Percentiles rank a stretch among this genome's conserved stretches.
Conservation (phyloP, 2,329 filamentous ascomycete species). For the Shiraia bambusicola region DNA sequence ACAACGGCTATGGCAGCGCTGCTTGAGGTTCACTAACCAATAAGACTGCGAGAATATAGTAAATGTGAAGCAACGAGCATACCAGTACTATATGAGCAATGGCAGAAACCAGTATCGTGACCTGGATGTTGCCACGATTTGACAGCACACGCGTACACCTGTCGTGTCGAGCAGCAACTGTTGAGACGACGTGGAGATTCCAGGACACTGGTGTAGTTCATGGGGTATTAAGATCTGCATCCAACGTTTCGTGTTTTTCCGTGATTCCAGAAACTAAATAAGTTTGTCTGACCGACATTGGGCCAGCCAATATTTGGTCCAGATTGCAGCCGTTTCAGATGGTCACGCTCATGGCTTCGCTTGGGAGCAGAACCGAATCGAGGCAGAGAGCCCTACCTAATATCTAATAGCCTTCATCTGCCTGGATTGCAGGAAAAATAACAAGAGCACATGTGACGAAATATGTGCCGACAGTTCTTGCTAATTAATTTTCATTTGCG, state of each 20-base stretch:
- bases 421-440: conserved; percentile 4
- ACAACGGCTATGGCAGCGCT: conserved; percentile 17
- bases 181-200: conserved; percentile 12
- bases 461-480: conserved; percentile 12
- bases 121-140: background rate
- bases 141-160: background rate
- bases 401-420: conserved; percentile 14
- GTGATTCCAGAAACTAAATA: conserved; percentile 3
- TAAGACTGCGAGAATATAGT: conserved; percentile 6
- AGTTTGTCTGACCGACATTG: background rate
- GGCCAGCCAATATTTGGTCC: conserved; percentile 1
- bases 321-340: conserved; percentile 13
- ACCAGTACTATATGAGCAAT: conserved; percentile 1
- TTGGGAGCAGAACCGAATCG: conserved; percentile 1
- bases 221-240: conserved; percentile 11
- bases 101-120: background rate
- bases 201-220: conserved; percentile 14
- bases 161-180: background rate
- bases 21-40: conserved; percentile 24
- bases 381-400: conserved; percentile 4
- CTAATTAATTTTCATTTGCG: conserved; percentile 5
- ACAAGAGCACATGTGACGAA: conserved; percentile 10
- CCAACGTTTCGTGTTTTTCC: conserved; percentile 11
- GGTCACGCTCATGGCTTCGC: conserved; percentile 6
- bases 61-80: conserved; percentile 8